phyloP scores from a whole-genome alignment of 2,329 filamentous ascomycete genomes.

The Corniculantispora saksenae region DNA sequence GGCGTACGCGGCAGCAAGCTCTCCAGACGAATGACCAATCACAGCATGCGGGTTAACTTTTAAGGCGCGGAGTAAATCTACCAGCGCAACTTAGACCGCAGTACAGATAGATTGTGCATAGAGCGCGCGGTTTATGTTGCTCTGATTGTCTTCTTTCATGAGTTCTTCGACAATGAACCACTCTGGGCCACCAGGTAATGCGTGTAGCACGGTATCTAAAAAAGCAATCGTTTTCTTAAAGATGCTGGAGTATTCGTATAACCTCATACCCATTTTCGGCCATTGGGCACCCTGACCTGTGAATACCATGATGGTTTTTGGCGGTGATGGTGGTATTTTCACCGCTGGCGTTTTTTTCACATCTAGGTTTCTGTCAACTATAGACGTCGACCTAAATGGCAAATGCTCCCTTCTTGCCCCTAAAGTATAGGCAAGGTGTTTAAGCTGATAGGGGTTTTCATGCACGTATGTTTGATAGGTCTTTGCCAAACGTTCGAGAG shows the following conservation, averaged over 20 bases:
- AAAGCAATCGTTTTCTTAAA: too few relatives aligned
- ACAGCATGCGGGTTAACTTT: conserved; percentile 30
- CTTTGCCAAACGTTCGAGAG: too few relatives aligned
- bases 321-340: too few relatives aligned
- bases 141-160: too few relatives aligned
- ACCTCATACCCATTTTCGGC: conserved; percentile 31
- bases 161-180: background rate
- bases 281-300: conserved; percentile 40
- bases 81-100: conserved; percentile 41
- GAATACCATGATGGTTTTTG: conserved; percentile 23
- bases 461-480: too few relatives aligned
- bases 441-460: too few relatives aligned
- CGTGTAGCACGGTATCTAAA: background rate
- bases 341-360: too few relatives aligned
- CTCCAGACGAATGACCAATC: conserved; percentile 39
- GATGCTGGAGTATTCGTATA: conserved; percentile 20
- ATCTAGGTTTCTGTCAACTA: too few relatives aligned
- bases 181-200: background rate
- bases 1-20: conserved; percentile 39
- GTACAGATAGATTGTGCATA: conserved; percentile 39
- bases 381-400: too few relatives aligned
- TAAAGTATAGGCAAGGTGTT: too few relatives aligned
- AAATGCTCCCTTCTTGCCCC: too few relatives aligned
- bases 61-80: conserved; percentile 32
- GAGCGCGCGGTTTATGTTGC: background rate